Evolutionary conservation across 345 rosid genomes (phyloP).

Genomic region (Rhodamnia argentea): DNA sequence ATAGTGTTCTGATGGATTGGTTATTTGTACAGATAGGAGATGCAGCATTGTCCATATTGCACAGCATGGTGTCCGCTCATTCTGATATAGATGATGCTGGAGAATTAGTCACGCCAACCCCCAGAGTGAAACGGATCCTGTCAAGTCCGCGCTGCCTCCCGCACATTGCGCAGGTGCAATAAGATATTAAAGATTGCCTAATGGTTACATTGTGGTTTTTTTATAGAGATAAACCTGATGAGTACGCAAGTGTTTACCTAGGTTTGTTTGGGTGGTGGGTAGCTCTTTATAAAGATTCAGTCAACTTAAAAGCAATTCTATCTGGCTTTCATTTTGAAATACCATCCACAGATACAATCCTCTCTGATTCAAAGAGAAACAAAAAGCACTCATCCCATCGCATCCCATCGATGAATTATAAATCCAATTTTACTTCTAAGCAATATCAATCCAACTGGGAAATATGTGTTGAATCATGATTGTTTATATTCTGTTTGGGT

Average conservation of each 20-base stretch:
- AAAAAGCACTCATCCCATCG: no score
- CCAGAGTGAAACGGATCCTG: conserved; percentile 85
- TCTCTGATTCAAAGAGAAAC: not conserved
- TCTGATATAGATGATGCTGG: conserved; percentile 99
- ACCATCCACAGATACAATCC: not conserved
- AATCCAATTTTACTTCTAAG: no score
- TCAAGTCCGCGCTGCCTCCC: conserved; percentile 98
- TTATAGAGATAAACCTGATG: not conserved
- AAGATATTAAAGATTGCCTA: not conserved
- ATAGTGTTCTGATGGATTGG: conserved; percentile 1
- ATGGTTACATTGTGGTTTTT: not conserved
- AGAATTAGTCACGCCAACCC: conserved; percentile 98
- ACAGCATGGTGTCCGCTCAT: conserved; percentile 98
- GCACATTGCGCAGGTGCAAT: conserved; percentile 88
- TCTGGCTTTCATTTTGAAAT: not conserved
- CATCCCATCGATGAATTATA: no score
- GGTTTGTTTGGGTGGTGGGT: not conserved
- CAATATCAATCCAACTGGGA: no score
- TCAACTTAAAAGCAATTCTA: not conserved
- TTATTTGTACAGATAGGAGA: conserved; percentile 68
- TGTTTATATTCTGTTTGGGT: not conserved
- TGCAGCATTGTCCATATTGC: conserved; percentile 84
- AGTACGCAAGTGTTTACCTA: not conserved
- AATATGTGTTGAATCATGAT: not conserved
- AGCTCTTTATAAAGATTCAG: not conserved